Conservation (phyloP, 306 rosid genomes). For the Urtica urens region DNA sequence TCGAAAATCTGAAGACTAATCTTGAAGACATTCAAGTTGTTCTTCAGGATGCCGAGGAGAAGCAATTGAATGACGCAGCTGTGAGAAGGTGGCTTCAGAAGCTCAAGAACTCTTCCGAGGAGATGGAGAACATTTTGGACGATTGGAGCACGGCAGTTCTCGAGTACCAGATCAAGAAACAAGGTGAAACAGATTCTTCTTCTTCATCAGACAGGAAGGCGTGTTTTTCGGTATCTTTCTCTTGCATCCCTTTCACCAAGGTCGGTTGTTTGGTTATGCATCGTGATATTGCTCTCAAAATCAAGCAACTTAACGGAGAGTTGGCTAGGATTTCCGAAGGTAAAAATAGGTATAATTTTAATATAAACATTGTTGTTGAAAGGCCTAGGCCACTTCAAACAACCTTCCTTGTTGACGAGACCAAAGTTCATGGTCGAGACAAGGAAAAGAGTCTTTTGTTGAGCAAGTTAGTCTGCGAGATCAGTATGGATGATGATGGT, state of each 20-base stretch:
- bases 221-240: no score
- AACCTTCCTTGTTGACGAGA: constrained; percentile 1
- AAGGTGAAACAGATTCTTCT: neutral
- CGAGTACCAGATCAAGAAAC: neutral
- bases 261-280: neutral
- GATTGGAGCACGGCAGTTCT: constrained; percentile 11
- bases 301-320: neutral
- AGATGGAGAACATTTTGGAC: constrained; percentile 10
- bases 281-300: neutral
- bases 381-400: no score
- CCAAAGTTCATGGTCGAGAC: constrained; percentile 3
- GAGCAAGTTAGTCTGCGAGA: constrained; percentile 1
- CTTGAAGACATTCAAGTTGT: neutral
- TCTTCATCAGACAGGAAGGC: no score
- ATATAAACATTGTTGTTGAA: no score
- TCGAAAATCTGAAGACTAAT: neutral
- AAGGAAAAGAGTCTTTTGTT: constrained; percentile 1
- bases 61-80: neutral
- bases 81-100: constrained; percentile 2
- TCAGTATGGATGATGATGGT: neutral
- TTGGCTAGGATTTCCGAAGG: neutral
- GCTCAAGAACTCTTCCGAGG: constrained; percentile 2
- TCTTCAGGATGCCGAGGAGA: constrained; percentile 11
- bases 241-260: neutral
- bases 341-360: no score